Evolutionary conservation across 331 rosid species (phyloP).

Genomic region (Erythrophleum ivorense): DNA sequence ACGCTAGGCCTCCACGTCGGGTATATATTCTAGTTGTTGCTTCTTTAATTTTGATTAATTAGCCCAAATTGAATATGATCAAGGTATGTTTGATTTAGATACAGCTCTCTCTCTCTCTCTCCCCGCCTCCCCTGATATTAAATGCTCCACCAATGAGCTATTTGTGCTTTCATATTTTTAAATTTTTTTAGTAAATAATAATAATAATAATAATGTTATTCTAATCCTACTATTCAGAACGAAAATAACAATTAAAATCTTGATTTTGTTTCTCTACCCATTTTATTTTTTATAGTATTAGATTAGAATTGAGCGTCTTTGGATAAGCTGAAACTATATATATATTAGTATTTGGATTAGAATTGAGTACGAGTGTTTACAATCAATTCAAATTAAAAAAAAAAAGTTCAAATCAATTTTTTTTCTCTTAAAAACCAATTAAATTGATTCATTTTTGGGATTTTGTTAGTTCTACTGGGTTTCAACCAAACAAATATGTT

Average conservation of each 20-base stretch:
- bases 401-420: too few species aligned
- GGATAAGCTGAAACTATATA: neutral
- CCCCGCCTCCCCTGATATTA: too few species aligned
- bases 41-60: neutral
- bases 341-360: neutral
- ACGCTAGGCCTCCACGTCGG: slow-evolving; percentile 78
- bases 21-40: slow-evolving; percentile 36
- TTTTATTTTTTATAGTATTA: too few species aligned
- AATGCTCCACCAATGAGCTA: too few species aligned
- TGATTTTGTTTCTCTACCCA: too few species aligned
- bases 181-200: neutral
- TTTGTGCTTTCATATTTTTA: neutral
- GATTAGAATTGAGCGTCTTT: neutral
- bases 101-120: neutral
- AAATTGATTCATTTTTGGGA: too few species aligned
- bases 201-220: neutral
- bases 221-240: neutral
- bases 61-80: neutral
- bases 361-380: neutral
- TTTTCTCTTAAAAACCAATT: too few species aligned
- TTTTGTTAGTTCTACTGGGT: too few species aligned
- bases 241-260: neutral
- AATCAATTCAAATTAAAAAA: too few species aligned
- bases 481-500: too few species aligned
- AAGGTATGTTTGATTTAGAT: neutral